Evolutionary conservation across 2,329 filamentous ascomycete genomes (phyloP).

Genomic region (Sclerotinia minor): DNA sequence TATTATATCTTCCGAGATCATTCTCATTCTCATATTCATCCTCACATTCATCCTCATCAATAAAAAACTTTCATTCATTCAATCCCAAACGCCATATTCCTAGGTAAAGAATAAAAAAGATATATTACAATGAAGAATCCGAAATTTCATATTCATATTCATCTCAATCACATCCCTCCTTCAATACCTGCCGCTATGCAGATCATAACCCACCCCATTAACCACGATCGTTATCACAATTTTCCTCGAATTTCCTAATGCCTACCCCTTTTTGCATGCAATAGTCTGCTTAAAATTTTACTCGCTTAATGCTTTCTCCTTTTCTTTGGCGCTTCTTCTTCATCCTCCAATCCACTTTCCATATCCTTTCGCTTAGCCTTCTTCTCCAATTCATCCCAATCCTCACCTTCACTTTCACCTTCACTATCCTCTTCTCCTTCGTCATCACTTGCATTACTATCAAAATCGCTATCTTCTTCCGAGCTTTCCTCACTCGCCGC

Average conservation of each 20-base stretch:
- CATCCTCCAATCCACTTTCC: slow-evolving; percentile 65
- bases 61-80: background rate
- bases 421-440: slow-evolving; percentile 75
- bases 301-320: slow-evolving; percentile 55
- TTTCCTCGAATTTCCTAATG: background rate
- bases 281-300: background rate
- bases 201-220: background rate
- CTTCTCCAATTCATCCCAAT: slow-evolving; percentile 92
- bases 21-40: background rate
- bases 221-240: background rate
- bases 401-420: slow-evolving; percentile 76
- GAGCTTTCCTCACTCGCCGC: slow-evolving; percentile 70
- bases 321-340: slow-evolving; percentile 73
- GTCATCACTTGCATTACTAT: slow-evolving; percentile 81
- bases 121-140: slow-evolving; percentile 7
- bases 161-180: slow-evolving; percentile 8
- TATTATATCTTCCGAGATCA: too few relatives aligned
- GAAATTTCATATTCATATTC: background rate
- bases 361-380: slow-evolving; percentile 86
- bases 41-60: background rate
- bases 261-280: background rate
- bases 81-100: background rate
- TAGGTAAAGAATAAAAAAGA: background rate
- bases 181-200: background rate
- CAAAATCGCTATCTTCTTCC: slow-evolving; percentile 90